Evolutionary conservation across 2,329 filamentous ascomycete genomes (phyloP).

Genomic region (Triangularia verruculosa): DNA sequence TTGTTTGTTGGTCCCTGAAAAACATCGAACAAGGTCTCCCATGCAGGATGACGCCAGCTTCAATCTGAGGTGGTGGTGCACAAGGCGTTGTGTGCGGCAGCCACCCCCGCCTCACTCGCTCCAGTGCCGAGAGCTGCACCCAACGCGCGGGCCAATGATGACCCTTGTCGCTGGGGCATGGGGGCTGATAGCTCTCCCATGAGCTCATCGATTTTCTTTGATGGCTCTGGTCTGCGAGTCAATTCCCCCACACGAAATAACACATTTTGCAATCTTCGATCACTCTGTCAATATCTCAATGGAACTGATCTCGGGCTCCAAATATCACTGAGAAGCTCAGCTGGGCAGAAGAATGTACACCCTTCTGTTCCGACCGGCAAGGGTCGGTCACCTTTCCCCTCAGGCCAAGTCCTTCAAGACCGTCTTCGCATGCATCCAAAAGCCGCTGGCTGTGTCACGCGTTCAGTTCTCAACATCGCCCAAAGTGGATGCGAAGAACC

Average conservation of each 20-base stretch:
- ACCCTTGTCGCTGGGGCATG: not conserved
- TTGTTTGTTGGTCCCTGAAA: not conserved
- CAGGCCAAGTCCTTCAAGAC: conserved; percentile 1
- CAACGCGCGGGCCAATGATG: not conserved
- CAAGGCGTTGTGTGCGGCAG: not conserved
- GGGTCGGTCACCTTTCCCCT: conserved; percentile 1
- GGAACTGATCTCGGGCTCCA: not conserved
- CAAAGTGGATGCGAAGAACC: conserved; percentile 34
- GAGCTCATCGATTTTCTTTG: not conserved
- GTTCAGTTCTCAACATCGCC: conserved; percentile 32
- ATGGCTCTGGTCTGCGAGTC: not conserved
- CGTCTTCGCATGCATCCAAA: not conserved
- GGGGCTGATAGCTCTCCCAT: not conserved
- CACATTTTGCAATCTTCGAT: not conserved
- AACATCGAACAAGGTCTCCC: not conserved
- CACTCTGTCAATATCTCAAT: not conserved
- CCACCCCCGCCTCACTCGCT: not conserved
- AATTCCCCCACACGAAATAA: not conserved
- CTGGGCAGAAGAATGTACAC: not conserved
- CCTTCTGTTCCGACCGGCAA: conserved; percentile 2
- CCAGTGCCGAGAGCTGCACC: not conserved
- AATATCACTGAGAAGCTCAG: not conserved
- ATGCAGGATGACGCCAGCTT: conserved; percentile 1
- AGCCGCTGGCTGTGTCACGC: conserved; percentile 5
- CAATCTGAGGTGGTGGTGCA: not conserved